Base-by-base conservation (phyloP, 441 rosid species). In the Mallotus japonicus region DNA sequence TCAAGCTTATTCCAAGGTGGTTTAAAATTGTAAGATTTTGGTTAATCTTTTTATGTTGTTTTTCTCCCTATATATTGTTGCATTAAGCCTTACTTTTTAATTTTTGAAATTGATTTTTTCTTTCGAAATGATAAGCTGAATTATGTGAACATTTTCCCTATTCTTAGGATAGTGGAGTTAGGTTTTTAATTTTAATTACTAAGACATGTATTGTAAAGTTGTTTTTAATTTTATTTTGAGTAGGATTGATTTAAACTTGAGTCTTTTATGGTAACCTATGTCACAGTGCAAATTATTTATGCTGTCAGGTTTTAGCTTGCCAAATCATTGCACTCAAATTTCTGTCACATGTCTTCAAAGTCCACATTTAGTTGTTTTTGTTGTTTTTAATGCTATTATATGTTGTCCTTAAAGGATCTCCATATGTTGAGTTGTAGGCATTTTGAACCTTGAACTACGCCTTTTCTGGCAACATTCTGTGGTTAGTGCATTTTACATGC, bases 1-100 rank as follows among this genome's bases (percentile, higher is more conserved):
- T 90, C 73, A 86, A 74, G 77, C 75, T 95, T 85, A 85, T 88
- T 51, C 84, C 90, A 71, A 91, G 89, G 82, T 95, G 99, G 99
- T 88, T 86, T 70, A 82, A 78, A 83, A 87, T 75, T 79, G 97
- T 95, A 91, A 91, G 99, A 81, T 72, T 19, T 14, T 58, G 50
- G 54, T 59, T 34, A 61, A 47, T 62, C 69, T n/a, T n/a, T n/a
- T n/a, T n/a, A n/a, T n/a, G n/a, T n/a, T n/a, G n/a, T n/a, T n/a
- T n/a, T n/a, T n/a, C n/a, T n/a, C n/a, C n/a, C n/a, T n/a, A n/a
- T n/a, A n/a, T n/a, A n/a, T n/a, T n/a, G n/a, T n/a, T n/a, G n/a
- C n/a, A n/a, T n/a, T n/a, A n/a, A n/a, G n/a, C n/a, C n/a, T n/a
- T n/a, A n/a, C n/a, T n/a, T n/a, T n/a, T n/a, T n/a, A n/a, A n/a